Evolutionary conservation across 2,329 filamentous ascomycete species (phyloP).

Genomic region (Ceratocystiopsis sp.): DNA sequence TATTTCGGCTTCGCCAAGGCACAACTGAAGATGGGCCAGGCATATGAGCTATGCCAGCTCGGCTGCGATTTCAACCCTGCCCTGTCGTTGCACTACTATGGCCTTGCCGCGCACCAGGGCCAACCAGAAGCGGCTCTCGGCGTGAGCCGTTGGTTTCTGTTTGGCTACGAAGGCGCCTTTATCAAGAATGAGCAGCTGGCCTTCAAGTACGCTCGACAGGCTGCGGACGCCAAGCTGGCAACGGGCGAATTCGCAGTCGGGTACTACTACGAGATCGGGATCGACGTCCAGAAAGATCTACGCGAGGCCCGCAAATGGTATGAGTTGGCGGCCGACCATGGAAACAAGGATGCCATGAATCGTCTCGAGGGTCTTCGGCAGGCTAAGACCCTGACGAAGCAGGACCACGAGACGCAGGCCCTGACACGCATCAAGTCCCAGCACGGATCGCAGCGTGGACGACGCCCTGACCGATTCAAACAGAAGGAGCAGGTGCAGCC

Average conservation of each 20-base stretch:
- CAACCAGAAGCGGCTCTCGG: slow-evolving; percentile 89
- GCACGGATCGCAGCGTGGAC: slow-evolving; percentile 50
- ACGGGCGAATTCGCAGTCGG: slow-evolving; percentile 94
- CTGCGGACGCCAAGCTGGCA: slow-evolving; percentile 62
- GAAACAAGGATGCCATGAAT: slow-evolving; percentile 72
- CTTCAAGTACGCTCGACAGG: slow-evolving; percentile 77
- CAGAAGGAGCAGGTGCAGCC: slow-evolving; percentile 17
- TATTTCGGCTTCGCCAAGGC: slow-evolving; percentile 93
- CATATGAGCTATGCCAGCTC: slow-evolving; percentile 85
- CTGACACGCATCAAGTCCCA: slow-evolving; percentile 74
- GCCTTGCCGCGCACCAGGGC: slow-evolving; percentile 77
- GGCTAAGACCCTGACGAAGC: slow-evolving; percentile 69
- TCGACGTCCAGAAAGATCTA: slow-evolving; percentile 71
- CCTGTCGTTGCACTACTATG: slow-evolving; percentile 88
- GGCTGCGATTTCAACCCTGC: slow-evolving; percentile 91
- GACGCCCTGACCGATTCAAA: slow-evolving; percentile 40
- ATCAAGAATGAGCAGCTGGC: slow-evolving; percentile 91
- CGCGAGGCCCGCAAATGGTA: slow-evolving; percentile 81
- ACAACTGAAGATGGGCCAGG: slow-evolving; percentile 91
- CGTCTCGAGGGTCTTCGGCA: slow-evolving; percentile 73
- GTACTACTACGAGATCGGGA: slow-evolving; percentile 95
- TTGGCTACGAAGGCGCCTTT: slow-evolving; percentile 82
- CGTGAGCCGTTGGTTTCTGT: slow-evolving; percentile 97
- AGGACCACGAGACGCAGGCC: slow-evolving; percentile 84
- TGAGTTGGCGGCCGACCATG: slow-evolving; percentile 69